phyloP scores from a whole-genome alignment of 1,284 basidiomycete genomes.

The Pterulicium gracile region DNA sequence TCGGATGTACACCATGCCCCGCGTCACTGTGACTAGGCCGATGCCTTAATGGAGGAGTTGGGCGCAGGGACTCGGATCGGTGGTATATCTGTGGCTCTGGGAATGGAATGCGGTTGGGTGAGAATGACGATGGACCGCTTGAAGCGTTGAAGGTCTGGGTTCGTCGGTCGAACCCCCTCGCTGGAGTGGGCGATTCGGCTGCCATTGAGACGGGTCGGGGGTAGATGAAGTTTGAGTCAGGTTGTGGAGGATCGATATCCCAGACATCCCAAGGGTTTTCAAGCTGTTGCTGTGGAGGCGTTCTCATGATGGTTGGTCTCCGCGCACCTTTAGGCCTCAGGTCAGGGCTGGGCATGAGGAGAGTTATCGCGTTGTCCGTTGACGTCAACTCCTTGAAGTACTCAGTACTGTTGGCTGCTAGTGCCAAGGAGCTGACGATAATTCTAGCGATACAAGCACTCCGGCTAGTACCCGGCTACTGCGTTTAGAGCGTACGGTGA shows the following conservation, averaged over 20 bases:
- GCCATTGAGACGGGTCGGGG: too few relatives aligned
- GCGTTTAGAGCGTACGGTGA: too few relatives aligned
- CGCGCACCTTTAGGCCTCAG: background rate
- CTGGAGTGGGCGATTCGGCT: too few relatives aligned
- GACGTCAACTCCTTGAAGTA: too few relatives aligned
- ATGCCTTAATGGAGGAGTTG: conserved; percentile 21
- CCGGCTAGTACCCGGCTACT: too few relatives aligned
- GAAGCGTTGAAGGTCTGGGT: background rate
- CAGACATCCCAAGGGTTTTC: background rate
- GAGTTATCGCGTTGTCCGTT: too few relatives aligned
- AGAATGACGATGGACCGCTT: background rate
- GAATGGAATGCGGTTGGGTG: conserved; percentile 28
- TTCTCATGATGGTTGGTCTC: background rate
- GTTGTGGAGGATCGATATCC: background rate
- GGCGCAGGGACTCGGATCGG: conserved; percentile 32
- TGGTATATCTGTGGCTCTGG: conserved; percentile 44
- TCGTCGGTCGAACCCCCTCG: too few relatives aligned
- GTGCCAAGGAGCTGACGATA: too few relatives aligned
- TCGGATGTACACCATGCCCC: conserved; percentile 11
- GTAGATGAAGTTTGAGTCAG: too few relatives aligned
- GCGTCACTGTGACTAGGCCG: conserved; percentile 33
- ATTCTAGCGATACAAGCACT: too few relatives aligned
- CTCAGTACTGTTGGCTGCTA: too few relatives aligned
- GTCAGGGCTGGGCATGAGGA: background rate
- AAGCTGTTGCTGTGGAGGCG: background rate